Evolutionary conservation across 2,329 filamentous ascomycete genomes (phyloP).

Genomic region (Exophiala calicioides): DNA sequence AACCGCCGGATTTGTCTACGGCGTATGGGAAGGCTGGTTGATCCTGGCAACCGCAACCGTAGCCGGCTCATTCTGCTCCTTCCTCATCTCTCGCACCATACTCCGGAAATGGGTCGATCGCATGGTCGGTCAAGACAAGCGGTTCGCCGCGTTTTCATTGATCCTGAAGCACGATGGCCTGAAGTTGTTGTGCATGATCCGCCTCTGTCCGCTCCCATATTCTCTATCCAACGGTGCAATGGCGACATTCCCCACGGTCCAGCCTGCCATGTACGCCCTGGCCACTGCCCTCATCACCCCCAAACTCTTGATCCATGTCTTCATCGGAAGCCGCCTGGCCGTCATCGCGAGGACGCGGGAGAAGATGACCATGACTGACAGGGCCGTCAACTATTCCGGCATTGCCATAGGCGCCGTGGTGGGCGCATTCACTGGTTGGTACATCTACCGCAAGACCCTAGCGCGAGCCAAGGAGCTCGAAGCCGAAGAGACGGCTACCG

Average conservation of each 20-base stretch:
- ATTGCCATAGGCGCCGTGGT: slow-evolving; percentile 72
- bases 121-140: slow-evolving; percentile 77
- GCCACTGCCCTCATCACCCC: slow-evolving; percentile 81
- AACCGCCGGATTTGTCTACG: slow-evolving; percentile 70
- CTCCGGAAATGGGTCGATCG: slow-evolving; percentile 76
- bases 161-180: slow-evolving; percentile 89
- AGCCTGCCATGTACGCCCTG: slow-evolving; percentile 71
- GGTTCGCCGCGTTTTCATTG: slow-evolving; percentile 84
- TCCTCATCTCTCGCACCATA: slow-evolving; percentile 76
- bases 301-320: slow-evolving; percentile 88
- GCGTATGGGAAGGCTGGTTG: slow-evolving; percentile 74
- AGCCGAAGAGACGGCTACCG: slow-evolving; percentile 46
- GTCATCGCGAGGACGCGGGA: slow-evolving; percentile 79
- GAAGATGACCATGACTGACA: slow-evolving; percentile 76
- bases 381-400: slow-evolving; percentile 78
- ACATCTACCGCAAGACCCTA: slow-evolving; percentile 73
- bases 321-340: slow-evolving; percentile 83
- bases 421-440: slow-evolving; percentile 73
- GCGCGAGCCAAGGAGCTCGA: slow-evolving; percentile 52
- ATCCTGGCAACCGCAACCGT: slow-evolving; percentile 78
- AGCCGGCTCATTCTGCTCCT: slow-evolving; percentile 73
- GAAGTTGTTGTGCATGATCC: slow-evolving; percentile 84
- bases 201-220: slow-evolving; percentile 89
- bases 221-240: slow-evolving; percentile 92
- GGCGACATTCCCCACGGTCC: slow-evolving; percentile 87